Base-by-base conservation (phyloP, 1,139 yeast genomes). In the Suhomyces taliae region DNA sequence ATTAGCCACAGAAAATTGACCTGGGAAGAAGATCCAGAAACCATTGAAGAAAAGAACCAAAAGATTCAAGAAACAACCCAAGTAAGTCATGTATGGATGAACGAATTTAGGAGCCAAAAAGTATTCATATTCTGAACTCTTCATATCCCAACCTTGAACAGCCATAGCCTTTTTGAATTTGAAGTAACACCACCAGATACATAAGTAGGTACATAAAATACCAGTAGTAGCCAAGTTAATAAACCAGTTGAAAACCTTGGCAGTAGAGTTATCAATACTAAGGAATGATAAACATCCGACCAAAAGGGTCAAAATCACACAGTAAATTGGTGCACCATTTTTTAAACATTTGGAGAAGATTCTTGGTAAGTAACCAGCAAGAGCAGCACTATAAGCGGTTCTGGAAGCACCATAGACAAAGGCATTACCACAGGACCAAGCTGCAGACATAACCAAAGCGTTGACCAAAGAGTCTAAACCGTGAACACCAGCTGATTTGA, bases 141-240 rank as follows among this genome's bases (percentile, higher is more conserved):
- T 51, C 38, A 59, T 57, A 41, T 59, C 60, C 15, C 58, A 50
- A 6, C 71, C 70, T 53, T 71, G 76, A 7, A 67, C 72, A 11
- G 47, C 56, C 52, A 66, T 62, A 0, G 73, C 74, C 41, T 47
- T 60, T 52, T 66, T 65, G 53, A 70, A 69, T 52, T 67, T 66
- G 60, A 70, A 70, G 60, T 78, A 81, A 46, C 75, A 62, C 54
- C 72, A 62, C 62, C 82, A 78, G 47, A 81, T 74, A 48, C 75
- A 68, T 10, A 76, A 67, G 71, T 82, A 81, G 12, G 81, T 72
- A 50, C 79, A 64, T 54, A 81, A 74, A 40, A 80, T 67, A 9
- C 83, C 81, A 27, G 82, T 79, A 15, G 85, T 81, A 41, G 71
- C 61, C 55, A 70, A 65, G 53, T 69, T 69, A 50, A 69, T 59